phyloP scores from a whole-genome alignment of 495 filamentous ascomycete genomes.

The Aspergillus campestris region DNA sequence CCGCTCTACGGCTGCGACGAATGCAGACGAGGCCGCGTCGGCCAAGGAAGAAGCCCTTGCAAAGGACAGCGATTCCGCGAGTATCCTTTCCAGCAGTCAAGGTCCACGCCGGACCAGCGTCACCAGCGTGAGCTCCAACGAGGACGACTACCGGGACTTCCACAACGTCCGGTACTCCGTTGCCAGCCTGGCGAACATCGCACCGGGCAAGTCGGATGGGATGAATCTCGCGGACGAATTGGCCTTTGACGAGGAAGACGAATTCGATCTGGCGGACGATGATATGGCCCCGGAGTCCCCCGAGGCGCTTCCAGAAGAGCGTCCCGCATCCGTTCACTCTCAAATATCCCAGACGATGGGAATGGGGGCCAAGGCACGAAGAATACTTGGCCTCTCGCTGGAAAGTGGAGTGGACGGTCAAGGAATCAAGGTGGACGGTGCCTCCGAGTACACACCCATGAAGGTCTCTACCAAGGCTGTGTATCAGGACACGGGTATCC shows the following conservation, averaged over 20 bases:
- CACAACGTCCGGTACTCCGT: slow-evolving; percentile 56
- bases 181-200: slow-evolving; percentile 43
- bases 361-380: slow-evolving; percentile 40
- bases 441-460: slow-evolving; percentile 8
- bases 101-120: slow-evolving; percentile 44
- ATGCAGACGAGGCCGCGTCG: slow-evolving; percentile 14
- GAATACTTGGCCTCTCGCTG: slow-evolving; percentile 39
- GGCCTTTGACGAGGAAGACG: slow-evolving; percentile 70
- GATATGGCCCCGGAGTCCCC: slow-evolving; percentile 22
- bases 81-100: slow-evolving; percentile 68
- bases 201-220: slow-evolving; percentile 51
- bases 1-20: slow-evolving; percentile 8
- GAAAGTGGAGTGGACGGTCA: slow-evolving; percentile 20
- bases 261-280: slow-evolving; percentile 37
- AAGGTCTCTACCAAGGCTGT: slow-evolving; percentile 12
- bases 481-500: slow-evolving; percentile 69
- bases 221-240: slow-evolving; percentile 86
- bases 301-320: slow-evolving; percentile 41
- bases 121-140: slow-evolving; percentile 56
- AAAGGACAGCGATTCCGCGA: slow-evolving; percentile 61
- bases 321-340: slow-evolving; percentile 36
- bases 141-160: slow-evolving; percentile 32
- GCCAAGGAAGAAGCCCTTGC: slow-evolving; percentile 29
- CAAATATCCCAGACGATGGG: slow-evolving; percentile 29
- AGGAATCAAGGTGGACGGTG: slow-evolving; percentile 13